phyloP scores from a whole-genome alignment of 345 rosid genomes.

The Euclidium syriacum region DNA sequence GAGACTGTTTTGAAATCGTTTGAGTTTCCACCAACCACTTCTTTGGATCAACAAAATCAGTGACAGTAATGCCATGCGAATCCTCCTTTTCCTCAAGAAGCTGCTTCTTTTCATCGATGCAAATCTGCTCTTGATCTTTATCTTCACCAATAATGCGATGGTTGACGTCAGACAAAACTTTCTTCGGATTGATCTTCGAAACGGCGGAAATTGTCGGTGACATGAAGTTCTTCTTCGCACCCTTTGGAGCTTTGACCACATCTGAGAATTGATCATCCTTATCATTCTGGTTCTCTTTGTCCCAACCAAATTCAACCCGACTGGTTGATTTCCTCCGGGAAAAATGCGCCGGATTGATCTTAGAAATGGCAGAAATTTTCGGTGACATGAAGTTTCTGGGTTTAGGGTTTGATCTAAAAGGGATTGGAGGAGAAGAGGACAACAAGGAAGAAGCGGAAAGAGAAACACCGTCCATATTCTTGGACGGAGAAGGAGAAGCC shows the following conservation, averaged over 20 bases:
- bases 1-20: conserved; percentile 25
- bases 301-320: conserved; percentile 41
- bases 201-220: conserved; percentile 81
- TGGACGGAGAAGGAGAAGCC: conserved; percentile 29
- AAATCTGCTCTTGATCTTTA: not conserved
- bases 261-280: conserved; percentile 25
- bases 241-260: conserved; percentile 37
- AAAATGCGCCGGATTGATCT: conserved; percentile 38
- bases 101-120: conserved; percentile 17
- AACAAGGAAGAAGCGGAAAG: not conserved
- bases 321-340: conserved; percentile 37
- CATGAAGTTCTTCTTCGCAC: conserved; percentile 74
- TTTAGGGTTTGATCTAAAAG: conserved; percentile 33
- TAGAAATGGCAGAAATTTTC: conserved; percentile 56
- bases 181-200: conserved; percentile 69
- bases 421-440: conserved; percentile 25
- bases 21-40: conserved; percentile 20
- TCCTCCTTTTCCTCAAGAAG: conserved; percentile 23
- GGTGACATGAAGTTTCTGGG: conserved; percentile 50
- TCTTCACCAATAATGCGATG: conserved; percentile 30
- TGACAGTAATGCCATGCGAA: conserved; percentile 30
- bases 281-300: conserved; percentile 53
- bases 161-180: conserved; percentile 59
- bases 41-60: conserved; percentile 29
- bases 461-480: conserved; percentile 6